These are phyloP conservation scores for Allium fistulosum DNA, from an alignment of 106 monocot species.

Conservation along the genomic window DNA sequence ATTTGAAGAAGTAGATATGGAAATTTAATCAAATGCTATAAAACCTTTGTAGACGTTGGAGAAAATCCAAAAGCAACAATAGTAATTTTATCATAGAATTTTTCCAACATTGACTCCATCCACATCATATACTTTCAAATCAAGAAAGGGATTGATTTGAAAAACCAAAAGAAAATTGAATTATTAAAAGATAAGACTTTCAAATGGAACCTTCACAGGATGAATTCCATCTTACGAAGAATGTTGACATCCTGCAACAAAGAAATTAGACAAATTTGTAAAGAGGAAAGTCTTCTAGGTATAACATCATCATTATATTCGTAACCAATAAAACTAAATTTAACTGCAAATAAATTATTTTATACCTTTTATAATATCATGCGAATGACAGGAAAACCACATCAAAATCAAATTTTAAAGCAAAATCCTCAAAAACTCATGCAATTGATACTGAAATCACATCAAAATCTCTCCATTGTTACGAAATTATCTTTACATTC, in stretches of 20 bases:
- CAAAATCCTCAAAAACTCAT: too few relatives aligned
- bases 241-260: neutral
- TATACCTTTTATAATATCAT: neutral
- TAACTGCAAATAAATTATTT: neutral
- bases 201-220: constrained; percentile 3
- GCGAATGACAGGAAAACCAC: neutral
- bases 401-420: neutral
- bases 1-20: neutral
- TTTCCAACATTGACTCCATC: constrained; percentile 12
- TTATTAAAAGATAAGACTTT: constrained; percentile 3
- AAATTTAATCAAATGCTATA: neutral
- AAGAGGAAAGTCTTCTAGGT: neutral
- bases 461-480: neutral
- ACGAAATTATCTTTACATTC: neutral
- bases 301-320: neutral
- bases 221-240: neutral
- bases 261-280: neutral
- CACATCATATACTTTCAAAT: constrained; percentile 5
- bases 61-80: neutral
- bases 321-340: neutral
- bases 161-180: too few relatives aligned
- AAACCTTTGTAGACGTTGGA: too few relatives aligned
- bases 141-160: neutral
- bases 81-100: neutral
- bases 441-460: too few relatives aligned